Conservation (phyloP, 2,329 filamentous ascomycete species). For the Epichloe scottii region DNA sequence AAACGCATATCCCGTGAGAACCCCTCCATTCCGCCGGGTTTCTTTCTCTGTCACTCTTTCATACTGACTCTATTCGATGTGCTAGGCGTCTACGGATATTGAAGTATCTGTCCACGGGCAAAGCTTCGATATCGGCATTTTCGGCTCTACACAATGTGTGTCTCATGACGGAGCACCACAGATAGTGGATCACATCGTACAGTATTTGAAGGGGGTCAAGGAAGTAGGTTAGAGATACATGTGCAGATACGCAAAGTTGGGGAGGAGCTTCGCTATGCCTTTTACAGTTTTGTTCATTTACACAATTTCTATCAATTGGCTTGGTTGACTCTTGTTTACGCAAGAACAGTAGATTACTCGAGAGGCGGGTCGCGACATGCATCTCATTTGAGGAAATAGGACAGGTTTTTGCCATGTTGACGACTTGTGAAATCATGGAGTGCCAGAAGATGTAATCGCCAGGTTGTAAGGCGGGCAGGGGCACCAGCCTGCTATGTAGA, state of each 20-base stretch:
- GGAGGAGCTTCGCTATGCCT: no score
- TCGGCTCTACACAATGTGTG: conserved; percentile 20
- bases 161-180: conserved; percentile 13
- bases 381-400: conserved; percentile 23
- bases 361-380: no score
- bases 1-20: conserved; percentile 18
- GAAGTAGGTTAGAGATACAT: background rate
- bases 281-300: no score
- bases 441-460: no score
- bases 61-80: background rate
- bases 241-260: background rate
- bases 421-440: conserved; percentile 27
- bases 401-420: conserved; percentile 45
- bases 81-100: conserved; percentile 27
- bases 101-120: conserved; percentile 23
- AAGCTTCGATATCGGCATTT: conserved; percentile 27
- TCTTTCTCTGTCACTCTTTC: background rate
- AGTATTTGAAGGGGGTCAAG: conserved; percentile 5
- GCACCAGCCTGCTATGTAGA: no score
- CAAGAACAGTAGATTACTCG: no score
- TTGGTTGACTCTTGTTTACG: no score
- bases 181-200: conserved; percentile 16
- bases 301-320: no score
- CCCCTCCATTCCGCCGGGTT: background rate
- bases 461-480: no score